phyloP scores from a whole-genome alignment of 116 monocot genomes.

The Trichopus zeylanicus region DNA sequence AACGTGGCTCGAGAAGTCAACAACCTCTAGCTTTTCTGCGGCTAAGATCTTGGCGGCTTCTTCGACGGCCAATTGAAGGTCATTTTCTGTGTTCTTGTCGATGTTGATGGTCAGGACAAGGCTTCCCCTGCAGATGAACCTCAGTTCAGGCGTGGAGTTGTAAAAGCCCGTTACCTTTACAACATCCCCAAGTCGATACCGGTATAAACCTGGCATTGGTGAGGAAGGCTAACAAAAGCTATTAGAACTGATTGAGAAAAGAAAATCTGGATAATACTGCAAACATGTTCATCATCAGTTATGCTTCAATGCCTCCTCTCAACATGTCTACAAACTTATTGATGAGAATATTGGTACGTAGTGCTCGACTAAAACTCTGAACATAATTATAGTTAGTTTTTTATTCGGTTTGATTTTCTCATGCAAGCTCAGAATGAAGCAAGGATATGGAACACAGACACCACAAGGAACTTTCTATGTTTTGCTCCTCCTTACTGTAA shows the following conservation, averaged over 20 bases:
- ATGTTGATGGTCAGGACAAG: conserved; percentile 81
- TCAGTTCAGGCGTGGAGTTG: conserved; percentile 70
- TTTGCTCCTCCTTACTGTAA: background rate
- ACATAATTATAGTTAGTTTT: no score
- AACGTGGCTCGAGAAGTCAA: conserved; percentile 87
- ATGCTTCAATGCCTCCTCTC: no score
- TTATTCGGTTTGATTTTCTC: no score
- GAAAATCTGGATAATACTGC: background rate
- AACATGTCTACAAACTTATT: no score
- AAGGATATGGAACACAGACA: no score
- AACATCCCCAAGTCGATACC: conserved; percentile 86
- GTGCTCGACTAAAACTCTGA: no score
- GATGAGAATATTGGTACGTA: no score
- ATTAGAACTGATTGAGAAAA: background rate
- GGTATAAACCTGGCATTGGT: conserved; percentile 58
- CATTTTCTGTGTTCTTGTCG: conserved; percentile 98
- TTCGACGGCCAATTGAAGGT: conserved; percentile 77
- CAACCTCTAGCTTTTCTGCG: conserved; percentile 76
- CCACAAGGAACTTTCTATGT: no score
- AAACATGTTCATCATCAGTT: no score
- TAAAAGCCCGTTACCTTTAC: conserved; percentile 73
- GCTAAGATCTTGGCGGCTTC: conserved; percentile 64
- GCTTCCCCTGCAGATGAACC: conserved; percentile 73
- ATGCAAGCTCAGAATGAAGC: no score
- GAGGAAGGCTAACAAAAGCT: no score